Base-by-base conservation (phyloP, 129 eudicot genomes). In the Smallanthus sonchifolius region DNA sequence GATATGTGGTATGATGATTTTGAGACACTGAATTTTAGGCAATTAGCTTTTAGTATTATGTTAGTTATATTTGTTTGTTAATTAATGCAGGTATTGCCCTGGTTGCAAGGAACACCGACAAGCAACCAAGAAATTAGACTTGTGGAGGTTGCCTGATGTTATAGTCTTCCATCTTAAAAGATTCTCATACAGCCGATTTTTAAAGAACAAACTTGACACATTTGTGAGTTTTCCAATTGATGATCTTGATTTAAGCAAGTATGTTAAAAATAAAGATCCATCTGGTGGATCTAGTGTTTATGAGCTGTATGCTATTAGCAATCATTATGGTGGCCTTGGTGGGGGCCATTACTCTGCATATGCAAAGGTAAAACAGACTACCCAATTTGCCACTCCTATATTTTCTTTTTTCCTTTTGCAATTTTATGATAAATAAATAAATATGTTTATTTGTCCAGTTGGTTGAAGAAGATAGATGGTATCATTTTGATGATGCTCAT, bases 311-410 rank as follows among this genome's bases (percentile, higher is more conserved):
- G 99, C 99, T 68, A 84, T 95, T 65, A 95, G 99, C 86, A 95
- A 95, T 80, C 99, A 95, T 75, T 95, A 95, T 77, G 99, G 99
- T 52, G 99, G 99, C 37, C 97, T 95, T 76, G 97, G 99, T 63
- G 97, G 97, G 14, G 99, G 99, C 13, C 99, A 95, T 84, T 95
- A 95, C 71, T 77, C 99, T 64, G 99, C 99, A 45, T 91, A 91
- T 40, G 91, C 97, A 47, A 91, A 95, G 97, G 99, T 91, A 86
- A 80, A 8, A 76, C 16, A 43, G 17, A 51, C 51, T 48, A 10
- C 30, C 42, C 16, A 24, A 24, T 24, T 24, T 24, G 13, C 57
- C 15, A 14, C 15, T 37, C 54, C 8, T n/a, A 28, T 38, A 24
- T 24, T 24, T 24, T 24, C 30, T 9, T 48, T 17, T 32, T 15